A percentile compares a stretch with the other conserved stretches of the same genome.
Conservation (phyloP, 495 filamentous ascomycete genomes). For the Penicillium canescens region DNA sequence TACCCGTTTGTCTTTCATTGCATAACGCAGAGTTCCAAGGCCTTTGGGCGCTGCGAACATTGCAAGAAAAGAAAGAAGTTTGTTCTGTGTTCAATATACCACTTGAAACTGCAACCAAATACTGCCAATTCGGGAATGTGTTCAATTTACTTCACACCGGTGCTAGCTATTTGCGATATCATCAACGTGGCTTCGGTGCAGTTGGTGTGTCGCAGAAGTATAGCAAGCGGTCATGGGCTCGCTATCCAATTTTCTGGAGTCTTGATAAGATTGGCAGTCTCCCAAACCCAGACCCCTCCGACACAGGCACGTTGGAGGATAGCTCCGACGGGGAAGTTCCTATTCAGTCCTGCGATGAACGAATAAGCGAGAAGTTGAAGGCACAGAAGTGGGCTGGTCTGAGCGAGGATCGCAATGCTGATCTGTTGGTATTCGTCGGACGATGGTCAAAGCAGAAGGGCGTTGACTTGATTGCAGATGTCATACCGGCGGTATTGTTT, state of each 20-base stretch:
- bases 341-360: constrained; percentile 47
- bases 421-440: constrained; percentile 71
- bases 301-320: constrained; percentile 50
- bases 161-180: constrained; percentile 61
- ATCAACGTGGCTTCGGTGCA: constrained; percentile 65
- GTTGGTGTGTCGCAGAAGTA: constrained; percentile 68
- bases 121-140: constrained; percentile 69
- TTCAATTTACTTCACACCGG: constrained; percentile 68
- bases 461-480: constrained; percentile 68
- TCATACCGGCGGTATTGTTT: constrained; percentile 63
- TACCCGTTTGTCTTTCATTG: constrained; percentile 60
- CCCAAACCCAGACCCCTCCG: constrained; percentile 66
- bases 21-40: constrained; percentile 74
- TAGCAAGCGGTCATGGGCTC: constrained; percentile 62
- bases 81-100: constrained; percentile 63
- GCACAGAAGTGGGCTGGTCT: constrained; percentile 70
- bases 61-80: constrained; percentile 59
- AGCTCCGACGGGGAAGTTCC: constrained; percentile 32
- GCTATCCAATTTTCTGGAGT: constrained; percentile 72
- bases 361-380: constrained; percentile 46
- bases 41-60: constrained; percentile 65
- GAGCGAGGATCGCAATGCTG: constrained; percentile 56
- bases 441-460: constrained; percentile 74
- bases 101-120: constrained; percentile 46
- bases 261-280: constrained; percentile 60